Evolutionary conservation across 2,329 filamentous ascomycete genomes (phyloP).

Genomic region (Aschersonia sp.): DNA sequence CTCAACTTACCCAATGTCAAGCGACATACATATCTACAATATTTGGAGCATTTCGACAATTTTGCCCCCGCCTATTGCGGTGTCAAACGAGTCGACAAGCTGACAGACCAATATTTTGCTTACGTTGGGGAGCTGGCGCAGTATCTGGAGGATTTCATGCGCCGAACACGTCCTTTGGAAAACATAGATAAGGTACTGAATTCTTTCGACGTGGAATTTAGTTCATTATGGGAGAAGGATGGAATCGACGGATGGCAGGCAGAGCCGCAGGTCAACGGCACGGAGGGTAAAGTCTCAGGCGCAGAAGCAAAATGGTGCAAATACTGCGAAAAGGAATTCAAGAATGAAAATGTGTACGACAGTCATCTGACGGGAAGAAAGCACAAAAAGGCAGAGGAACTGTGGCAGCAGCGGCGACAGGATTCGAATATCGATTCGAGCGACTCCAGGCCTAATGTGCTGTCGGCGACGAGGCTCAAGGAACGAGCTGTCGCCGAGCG

Average conservation of each 20-base stretch:
- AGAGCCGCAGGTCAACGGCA: slow-evolving; percentile 27
- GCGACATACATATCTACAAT: slow-evolving; percentile 79
- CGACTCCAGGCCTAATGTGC: slow-evolving; percentile 10
- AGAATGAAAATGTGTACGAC: slow-evolving; percentile 89
- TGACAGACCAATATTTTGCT: slow-evolving; percentile 83
- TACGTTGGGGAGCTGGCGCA: slow-evolving; percentile 69
- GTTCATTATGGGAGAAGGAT: slow-evolving; percentile 65
- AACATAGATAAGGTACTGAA: slow-evolving; percentile 66
- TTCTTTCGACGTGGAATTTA: slow-evolving; percentile 72
- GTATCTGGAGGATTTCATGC: slow-evolving; percentile 82
- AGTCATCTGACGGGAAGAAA: slow-evolving; percentile 83
- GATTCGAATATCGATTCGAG: slow-evolving; percentile 17
- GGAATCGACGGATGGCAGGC: slow-evolving; percentile 65
- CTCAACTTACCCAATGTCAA: slow-evolving; percentile 81
- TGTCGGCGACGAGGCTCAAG: slow-evolving; percentile 49
- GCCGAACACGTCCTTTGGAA: slow-evolving; percentile 70
- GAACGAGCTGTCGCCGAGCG: slow-evolving; percentile 83
- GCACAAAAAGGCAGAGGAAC: slow-evolving; percentile 58
- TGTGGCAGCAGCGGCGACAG: slow-evolving; percentile 34
- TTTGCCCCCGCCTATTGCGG: slow-evolving; percentile 62
- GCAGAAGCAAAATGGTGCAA: slow-evolving; percentile 71
- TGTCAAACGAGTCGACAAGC: slow-evolving; percentile 67
- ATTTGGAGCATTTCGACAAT: slow-evolving; percentile 78
- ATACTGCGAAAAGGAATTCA: slow-evolving; percentile 89
- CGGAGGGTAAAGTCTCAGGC: slow-evolving; percentile 15